phyloP scores from a whole-genome alignment of 176 grass and related monocot genomes.

The Oryza officinalis region DNA sequence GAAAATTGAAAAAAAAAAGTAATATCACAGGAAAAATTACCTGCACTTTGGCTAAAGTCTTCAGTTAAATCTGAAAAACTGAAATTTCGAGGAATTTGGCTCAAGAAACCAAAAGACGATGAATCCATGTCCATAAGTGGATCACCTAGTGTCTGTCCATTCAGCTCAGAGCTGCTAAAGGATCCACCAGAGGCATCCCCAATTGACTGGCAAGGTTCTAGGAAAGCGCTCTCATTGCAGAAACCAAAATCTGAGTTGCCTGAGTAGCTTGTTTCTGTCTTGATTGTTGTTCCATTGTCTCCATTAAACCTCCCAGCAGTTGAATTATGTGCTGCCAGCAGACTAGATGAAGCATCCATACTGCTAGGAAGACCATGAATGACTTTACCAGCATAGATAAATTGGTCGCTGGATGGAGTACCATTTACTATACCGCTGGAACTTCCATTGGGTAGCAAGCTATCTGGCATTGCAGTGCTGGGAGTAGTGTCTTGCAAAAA shows the following conservation, averaged over 20 bases:
- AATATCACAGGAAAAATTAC: slow-evolving; percentile 40
- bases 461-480: slow-evolving; percentile 59
- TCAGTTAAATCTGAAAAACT: slow-evolving; percentile 97
- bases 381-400: slow-evolving; percentile 68
- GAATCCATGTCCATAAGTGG: slow-evolving; percentile 77
- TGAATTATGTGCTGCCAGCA: slow-evolving; percentile 59
- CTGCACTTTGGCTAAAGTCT: slow-evolving; percentile 90
- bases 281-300: slow-evolving; percentile 68
- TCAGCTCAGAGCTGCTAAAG: slow-evolving; percentile 84
- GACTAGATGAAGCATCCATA: slow-evolving; percentile 60
- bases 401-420: slow-evolving; percentile 48
- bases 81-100: slow-evolving; percentile 95
- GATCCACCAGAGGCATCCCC: slow-evolving; percentile 88
- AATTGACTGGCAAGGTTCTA: slow-evolving; percentile 69
- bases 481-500: slow-evolving; percentile 56
- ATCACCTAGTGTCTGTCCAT: slow-evolving; percentile 62
- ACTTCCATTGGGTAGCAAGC: slow-evolving; percentile 68
- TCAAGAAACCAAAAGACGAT: slow-evolving; percentile 77
- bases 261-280: slow-evolving; percentile 72
- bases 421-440: slow-evolving; percentile 67
- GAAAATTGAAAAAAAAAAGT: not conserved
- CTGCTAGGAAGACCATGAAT: slow-evolving; percentile 46
- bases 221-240: slow-evolving; percentile 57
- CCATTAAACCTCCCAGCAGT: slow-evolving; percentile 58
- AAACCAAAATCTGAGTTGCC: slow-evolving; percentile 79